Conservation (phyloP, 108 stramenopile species). For the Thalassiosira profunda region DNA sequence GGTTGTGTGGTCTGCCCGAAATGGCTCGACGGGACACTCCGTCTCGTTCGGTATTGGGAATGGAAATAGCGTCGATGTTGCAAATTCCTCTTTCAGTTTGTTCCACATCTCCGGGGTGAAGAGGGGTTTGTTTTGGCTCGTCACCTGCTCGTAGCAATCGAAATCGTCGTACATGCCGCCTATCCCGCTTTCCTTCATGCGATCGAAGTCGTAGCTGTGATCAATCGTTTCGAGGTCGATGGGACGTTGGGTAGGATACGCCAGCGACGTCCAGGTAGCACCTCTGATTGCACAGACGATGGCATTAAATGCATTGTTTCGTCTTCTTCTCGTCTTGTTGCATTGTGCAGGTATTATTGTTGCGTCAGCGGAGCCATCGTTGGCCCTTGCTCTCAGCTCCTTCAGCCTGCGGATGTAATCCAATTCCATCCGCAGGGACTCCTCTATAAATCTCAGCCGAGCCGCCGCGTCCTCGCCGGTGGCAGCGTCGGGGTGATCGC, state of each 20-base stretch:
- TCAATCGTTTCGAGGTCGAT: too few relatives aligned
- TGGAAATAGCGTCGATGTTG: background rate
- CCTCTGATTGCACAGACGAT: too few relatives aligned
- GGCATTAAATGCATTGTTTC: too few relatives aligned
- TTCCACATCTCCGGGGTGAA: background rate
- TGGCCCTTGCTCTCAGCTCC: background rate
- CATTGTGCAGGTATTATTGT: background rate
- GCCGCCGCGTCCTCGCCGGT: background rate
- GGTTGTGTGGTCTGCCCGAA: too few relatives aligned
- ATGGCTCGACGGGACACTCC: background rate
- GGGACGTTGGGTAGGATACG: background rate
- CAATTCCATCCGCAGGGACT: constrained; percentile 5
- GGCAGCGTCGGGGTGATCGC: background rate
- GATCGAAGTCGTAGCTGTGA: constrained; percentile 7
- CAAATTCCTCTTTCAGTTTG: background rate
- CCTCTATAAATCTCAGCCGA: constrained; percentile 3
- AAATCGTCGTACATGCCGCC: constrained; percentile 3
- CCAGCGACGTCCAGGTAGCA: background rate
- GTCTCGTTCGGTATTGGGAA: background rate
- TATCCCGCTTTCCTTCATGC: background rate
- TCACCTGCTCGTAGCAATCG: background rate
- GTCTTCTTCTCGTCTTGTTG: background rate
- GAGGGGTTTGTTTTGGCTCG: background rate
- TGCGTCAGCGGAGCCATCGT: too few relatives aligned
- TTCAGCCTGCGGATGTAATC: background rate